Base-by-base conservation (phyloP, 768 basidiomycete genomes). In the Myochromella boudieri region DNA sequence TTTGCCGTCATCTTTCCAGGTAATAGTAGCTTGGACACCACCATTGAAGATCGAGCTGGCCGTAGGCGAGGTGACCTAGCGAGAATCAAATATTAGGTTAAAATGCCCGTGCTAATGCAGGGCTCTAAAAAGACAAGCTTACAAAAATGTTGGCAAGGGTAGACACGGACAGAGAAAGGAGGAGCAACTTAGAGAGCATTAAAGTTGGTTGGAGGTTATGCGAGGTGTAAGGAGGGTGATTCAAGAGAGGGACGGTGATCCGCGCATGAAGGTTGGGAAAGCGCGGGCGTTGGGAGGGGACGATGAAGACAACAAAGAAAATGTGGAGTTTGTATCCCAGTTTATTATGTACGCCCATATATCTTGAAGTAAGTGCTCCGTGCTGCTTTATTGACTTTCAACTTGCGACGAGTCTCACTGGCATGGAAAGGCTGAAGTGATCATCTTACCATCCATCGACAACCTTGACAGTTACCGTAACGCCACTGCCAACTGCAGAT, bases 61-160 rank as follows among this genome's bases (percentile, higher is more conserved):
- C 12, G 76, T 67, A 3, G 88, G 88, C 1, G 59, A 44, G 11
- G 85, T 91, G 11, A 82, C 64, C 87, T 90, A 47, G 33, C 5
- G 14, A 39, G 14, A 10, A 21, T 27, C 8, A 29, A 4, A 44
- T 12, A 34, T 24, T 3, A 11, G 8, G 10, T 15, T 24, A 26
- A 3, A 22, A 21, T n/a, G n/a, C n/a, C n/a, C n/a, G n/a, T n/a
- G n/a, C 12, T 4, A 5, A 2, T 9, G 6, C 21, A 18, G 6
- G 22, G 21, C 24, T 22, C 22, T 33, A 37, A 44, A 48, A 24
- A n/a, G 28, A 37, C 27, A 36, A 42, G 71, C 77, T 33, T 58
- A 87, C 85, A 53, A 71, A 82, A 53, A 85, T 68, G 39, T 57
- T 78, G 37, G 80, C 85, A 42, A 80, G 61, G 21, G 76, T 75